Percentiles rank a stretch among this genome's conserved stretches.
phyloP scores from a whole-genome alignment of 2,329 filamentous ascomycete genomes.

The Alternaria postmessia region DNA sequence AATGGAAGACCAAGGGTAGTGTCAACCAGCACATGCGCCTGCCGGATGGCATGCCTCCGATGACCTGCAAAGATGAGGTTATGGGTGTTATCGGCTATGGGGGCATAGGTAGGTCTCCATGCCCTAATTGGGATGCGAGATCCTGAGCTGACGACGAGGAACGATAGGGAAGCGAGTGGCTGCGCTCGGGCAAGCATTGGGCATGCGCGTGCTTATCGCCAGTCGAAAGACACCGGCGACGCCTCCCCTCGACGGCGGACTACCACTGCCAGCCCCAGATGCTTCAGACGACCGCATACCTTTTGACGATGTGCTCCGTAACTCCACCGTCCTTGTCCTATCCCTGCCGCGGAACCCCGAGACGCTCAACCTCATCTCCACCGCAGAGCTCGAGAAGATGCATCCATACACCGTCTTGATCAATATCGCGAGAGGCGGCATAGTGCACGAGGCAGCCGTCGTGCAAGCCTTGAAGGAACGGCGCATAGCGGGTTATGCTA shows the following conservation, averaged over 20 bases:
- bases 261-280: constrained; percentile 14
- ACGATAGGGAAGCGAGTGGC: constrained; percentile 54
- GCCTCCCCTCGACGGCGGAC: constrained; percentile 13
- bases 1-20: constrained; percentile 54
- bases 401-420: constrained; percentile 56
- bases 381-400: constrained; percentile 56
- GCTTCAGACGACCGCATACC: constrained; percentile 39
- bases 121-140: constrained; percentile 15
- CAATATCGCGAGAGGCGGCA: constrained; percentile 61
- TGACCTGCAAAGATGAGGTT: constrained; percentile 59
- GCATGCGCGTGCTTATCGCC: constrained; percentile 60
- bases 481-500: constrained; percentile 59
- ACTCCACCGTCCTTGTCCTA: constrained; percentile 51
- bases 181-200: constrained; percentile 54
- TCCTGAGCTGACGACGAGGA: constrained; percentile 17
- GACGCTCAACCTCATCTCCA: constrained; percentile 46
- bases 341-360: constrained; percentile 43
- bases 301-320: constrained; percentile 49
- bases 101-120: constrained; percentile 49
- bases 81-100: constrained; percentile 62
- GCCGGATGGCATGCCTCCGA: constrained; percentile 49
- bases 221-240: constrained; percentile 46
- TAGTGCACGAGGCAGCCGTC: constrained; percentile 61
- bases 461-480: constrained; percentile 55
- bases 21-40: constrained; percentile 46